phyloP scores from a whole-genome alignment of 108 stramenopile genomes.

The Stephanodiscus minutulus region DNA sequence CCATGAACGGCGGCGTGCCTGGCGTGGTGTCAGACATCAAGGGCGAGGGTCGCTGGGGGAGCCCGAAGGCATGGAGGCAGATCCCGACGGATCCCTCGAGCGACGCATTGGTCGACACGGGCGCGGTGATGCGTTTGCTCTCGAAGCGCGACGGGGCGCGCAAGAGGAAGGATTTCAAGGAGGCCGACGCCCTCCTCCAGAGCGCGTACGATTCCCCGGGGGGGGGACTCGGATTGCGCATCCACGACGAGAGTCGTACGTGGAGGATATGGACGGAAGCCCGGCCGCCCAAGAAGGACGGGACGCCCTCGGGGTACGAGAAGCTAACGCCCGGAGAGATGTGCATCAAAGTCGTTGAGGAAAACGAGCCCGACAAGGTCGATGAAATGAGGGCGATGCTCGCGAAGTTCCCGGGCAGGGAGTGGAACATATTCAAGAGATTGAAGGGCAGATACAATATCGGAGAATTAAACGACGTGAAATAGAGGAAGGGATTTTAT shows the following conservation, averaged over 20 bases:
- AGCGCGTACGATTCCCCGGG: slow-evolving; percentile 65
- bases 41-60: slow-evolving; percentile 82
- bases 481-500: no score
- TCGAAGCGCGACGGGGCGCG: slow-evolving; percentile 78
- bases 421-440: slow-evolving; percentile 72
- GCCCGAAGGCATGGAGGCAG: slow-evolving; percentile 68
- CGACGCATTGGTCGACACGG: slow-evolving; percentile 77
- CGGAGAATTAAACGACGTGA: not conserved
- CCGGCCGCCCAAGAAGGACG: slow-evolving; percentile 46
- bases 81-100: slow-evolving; percentile 81
- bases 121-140: slow-evolving; percentile 65
- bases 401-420: slow-evolving; percentile 72
- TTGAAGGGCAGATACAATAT: slow-evolving; percentile 63
- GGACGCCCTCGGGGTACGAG: slow-evolving; percentile 23
- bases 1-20: slow-evolving; percentile 66
- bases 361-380: slow-evolving; percentile 71
- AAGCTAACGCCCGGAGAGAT: slow-evolving; percentile 50
- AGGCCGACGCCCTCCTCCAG: slow-evolving; percentile 74
- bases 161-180: slow-evolving; percentile 75
- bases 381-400: slow-evolving; percentile 66
- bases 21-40: slow-evolving; percentile 65
- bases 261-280: slow-evolving; percentile 83
- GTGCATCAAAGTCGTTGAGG: slow-evolving; percentile 63
- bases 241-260: slow-evolving; percentile 83
- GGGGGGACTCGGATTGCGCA: slow-evolving; percentile 67